Percentiles rank a stretch among this genome's conserved stretches.
Evolutionary conservation across 2,329 filamentous ascomycete genomes (phyloP).

Genomic region (Myriosclerotinia scirpicola): DNA sequence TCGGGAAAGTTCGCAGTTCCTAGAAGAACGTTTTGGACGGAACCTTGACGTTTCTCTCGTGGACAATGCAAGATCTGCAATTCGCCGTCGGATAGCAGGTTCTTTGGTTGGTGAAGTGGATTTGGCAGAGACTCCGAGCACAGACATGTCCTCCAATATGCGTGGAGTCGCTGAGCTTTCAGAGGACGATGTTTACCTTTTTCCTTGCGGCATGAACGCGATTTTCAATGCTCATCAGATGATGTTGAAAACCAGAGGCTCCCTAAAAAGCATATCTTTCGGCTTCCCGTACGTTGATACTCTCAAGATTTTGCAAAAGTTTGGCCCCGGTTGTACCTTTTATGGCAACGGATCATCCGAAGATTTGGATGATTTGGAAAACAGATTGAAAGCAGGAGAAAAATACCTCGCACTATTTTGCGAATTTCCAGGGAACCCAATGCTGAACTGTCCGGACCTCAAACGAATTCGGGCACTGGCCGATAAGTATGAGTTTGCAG

Average conservation of each 20-base stretch:
- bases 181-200: slow-evolving; percentile 86
- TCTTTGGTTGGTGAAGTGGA: slow-evolving; percentile 74
- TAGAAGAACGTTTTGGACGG: slow-evolving; percentile 91
- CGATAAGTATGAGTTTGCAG: slow-evolving; percentile 79
- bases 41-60: slow-evolving; percentile 82
- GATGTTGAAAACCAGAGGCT: slow-evolving; percentile 63
- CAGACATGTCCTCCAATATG: slow-evolving; percentile 50
- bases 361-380: slow-evolving; percentile 83
- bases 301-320: slow-evolving; percentile 91
- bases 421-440: slow-evolving; percentile 91
- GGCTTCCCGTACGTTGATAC: slow-evolving; percentile 99
- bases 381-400: slow-evolving; percentile 68
- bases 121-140: slow-evolving; percentile 55
- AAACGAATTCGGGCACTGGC: slow-evolving; percentile 76
- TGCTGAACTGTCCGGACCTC: slow-evolving; percentile 82
- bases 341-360: slow-evolving; percentile 76
- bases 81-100: slow-evolving; percentile 84
- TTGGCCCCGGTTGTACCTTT: slow-evolving; percentile 84
- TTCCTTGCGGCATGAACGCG: slow-evolving; percentile 88
- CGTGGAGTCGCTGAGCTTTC: slow-evolving; percentile 64
- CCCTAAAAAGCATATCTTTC: slow-evolving; percentile 78
- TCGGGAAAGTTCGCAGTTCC: slow-evolving; percentile 73
- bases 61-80: slow-evolving; percentile 79
- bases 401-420: slow-evolving; percentile 82
- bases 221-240: slow-evolving; percentile 86